These are phyloP conservation scores for Thelephora terrestris DNA, from an alignment of 1,284 basidiomycete genomes.

Conservation along the genomic window DNA sequence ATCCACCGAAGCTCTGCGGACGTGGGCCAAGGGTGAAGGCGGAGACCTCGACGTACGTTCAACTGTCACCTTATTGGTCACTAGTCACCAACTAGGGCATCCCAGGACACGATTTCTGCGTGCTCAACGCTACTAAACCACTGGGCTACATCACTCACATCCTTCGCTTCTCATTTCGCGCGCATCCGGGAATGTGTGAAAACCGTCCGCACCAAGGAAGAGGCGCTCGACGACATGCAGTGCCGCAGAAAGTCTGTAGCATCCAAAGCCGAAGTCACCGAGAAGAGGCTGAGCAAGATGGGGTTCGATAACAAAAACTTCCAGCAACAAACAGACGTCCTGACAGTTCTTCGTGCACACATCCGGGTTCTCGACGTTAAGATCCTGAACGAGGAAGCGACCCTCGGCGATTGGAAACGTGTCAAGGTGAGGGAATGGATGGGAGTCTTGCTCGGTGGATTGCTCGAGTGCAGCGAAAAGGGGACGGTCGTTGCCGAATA, in stretches of 20 bases:
- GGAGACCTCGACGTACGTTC: constrained; percentile 70
- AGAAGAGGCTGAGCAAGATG: constrained; percentile 89
- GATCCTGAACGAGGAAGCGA: constrained; percentile 78
- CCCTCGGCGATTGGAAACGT: constrained; percentile 81
- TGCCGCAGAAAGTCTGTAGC: constrained; percentile 58
- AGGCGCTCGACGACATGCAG: constrained; percentile 71
- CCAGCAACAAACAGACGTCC: constrained; percentile 62
- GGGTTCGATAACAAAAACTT: constrained; percentile 85
- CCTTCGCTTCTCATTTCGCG: constrained; percentile 68
- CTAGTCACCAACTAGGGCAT: constrained; percentile 4
- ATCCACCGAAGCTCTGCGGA: constrained; percentile 64
- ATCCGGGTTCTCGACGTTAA: constrained; percentile 76
- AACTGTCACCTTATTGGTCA: background rate
- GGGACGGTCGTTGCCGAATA: constrained; percentile 39
- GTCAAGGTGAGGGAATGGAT: constrained; percentile 61
- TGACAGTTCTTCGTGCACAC: constrained; percentile 70
- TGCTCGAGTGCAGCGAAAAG: constrained; percentile 83
- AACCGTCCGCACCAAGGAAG: constrained; percentile 75
- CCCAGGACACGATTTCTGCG: constrained; percentile 67
- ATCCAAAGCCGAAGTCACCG: constrained; percentile 76
- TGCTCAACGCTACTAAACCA: constrained; percentile 64
- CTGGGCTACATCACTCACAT: constrained; percentile 59
- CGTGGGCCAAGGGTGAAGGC: constrained; percentile 81
- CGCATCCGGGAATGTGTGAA: constrained; percentile 72
- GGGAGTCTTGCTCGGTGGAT: constrained; percentile 80